Conservation (phyloP, 305 asterid species). For the Fraxinus baroniana region DNA sequence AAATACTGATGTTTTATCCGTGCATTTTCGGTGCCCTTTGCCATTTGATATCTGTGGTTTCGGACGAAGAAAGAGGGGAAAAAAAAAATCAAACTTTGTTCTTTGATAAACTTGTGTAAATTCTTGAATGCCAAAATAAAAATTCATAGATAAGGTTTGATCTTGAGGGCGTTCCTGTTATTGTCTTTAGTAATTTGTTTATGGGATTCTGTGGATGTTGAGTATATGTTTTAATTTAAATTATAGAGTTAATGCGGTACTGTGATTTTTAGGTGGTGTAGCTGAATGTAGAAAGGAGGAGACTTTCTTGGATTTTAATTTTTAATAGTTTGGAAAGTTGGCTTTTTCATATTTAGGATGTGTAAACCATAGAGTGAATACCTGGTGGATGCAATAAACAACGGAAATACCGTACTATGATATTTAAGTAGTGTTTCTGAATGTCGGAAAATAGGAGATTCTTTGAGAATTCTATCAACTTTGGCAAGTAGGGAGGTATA, state of each 20-base stretch:
- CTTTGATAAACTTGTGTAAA: constrained; percentile 1
- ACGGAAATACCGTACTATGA: not conserved
- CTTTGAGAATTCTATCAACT: not conserved
- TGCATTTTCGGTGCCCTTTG: not conserved
- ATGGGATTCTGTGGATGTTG: constrained; percentile 19
- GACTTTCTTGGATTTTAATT: too few relatives aligned
- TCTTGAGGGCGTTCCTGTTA: constrained; percentile 22
- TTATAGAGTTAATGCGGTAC: not conserved
- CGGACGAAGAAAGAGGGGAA: constrained; percentile 7
- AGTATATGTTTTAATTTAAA: constrained; percentile 8
- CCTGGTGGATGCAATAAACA: not conserved
- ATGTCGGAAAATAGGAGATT: constrained; percentile 1
- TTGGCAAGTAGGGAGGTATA: not conserved
- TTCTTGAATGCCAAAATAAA: not conserved
- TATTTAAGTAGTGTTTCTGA: not conserved
- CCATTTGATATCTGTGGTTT: not conserved
- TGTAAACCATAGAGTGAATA: not conserved
- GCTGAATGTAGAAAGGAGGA: constrained; percentile 3
- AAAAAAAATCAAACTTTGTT: not conserved
- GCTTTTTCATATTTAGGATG: not conserved
- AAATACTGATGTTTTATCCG: not conserved
- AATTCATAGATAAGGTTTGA: constrained; percentile 15
- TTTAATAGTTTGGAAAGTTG: not conserved
- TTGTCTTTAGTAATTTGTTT: constrained; percentile 15
- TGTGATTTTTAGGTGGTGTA: constrained; percentile 16